phyloP scores from a whole-genome alignment of 139 green algal genomes.

The Monoraphidium neglectum region DNA sequence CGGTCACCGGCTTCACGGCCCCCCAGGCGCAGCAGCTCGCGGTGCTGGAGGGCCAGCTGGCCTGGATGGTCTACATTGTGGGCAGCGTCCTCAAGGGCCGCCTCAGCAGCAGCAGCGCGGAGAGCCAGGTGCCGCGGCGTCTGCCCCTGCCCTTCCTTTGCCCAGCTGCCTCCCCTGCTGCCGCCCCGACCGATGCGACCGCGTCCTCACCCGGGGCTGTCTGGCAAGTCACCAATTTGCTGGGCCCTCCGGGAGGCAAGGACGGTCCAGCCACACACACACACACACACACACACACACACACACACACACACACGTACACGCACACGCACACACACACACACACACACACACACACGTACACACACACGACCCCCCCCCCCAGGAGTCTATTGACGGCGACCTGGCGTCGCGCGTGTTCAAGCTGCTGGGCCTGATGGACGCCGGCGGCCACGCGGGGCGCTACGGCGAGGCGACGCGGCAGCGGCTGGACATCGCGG shows the following conservation, averaged over 20 bases:
- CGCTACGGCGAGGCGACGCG: conserved; percentile 70
- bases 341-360: too few species aligned
- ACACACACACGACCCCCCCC: background rate
- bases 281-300: too few species aligned
- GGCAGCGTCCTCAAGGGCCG: conserved; percentile 87
- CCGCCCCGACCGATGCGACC: too few species aligned
- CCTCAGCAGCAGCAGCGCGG: conserved; percentile 66
- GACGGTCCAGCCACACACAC: too few species aligned
- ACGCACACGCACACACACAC: background rate
- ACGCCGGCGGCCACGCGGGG: conserved; percentile 32
- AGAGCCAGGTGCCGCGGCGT: conserved; percentile 70
- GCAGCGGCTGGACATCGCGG: conserved; percentile 90
- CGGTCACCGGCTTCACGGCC: too few species aligned
- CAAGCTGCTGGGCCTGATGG: conserved; percentile 59
- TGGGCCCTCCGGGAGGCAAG: too few species aligned
- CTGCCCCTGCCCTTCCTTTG: too few species aligned
- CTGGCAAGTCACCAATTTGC: too few species aligned
- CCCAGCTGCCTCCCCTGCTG: too few species aligned
- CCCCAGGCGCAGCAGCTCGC: conserved; percentile 47
- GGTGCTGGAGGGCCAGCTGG: conserved; percentile 95
- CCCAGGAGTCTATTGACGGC: conserved; percentile 90
- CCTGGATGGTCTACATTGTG: conserved; percentile 97
- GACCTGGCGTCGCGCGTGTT: conserved; percentile 91
- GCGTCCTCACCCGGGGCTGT: too few species aligned
- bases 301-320: too few species aligned